Evolutionary conservation across 257 asterid species (phyloP).

Genomic region (Solanum chiquidenum): DNA sequence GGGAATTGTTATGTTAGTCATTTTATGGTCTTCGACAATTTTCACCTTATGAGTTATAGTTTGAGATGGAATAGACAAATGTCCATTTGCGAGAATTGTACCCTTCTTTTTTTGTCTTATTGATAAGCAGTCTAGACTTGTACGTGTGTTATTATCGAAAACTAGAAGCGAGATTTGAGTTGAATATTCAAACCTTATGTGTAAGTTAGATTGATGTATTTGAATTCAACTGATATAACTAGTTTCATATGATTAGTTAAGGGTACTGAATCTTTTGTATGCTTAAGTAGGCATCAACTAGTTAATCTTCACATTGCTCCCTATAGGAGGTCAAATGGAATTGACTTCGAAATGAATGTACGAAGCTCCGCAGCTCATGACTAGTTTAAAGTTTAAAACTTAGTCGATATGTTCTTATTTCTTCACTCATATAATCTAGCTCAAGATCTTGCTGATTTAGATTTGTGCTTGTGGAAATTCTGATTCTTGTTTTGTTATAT

Average conservation of each 20-base stretch:
- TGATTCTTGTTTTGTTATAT: slow-evolving; percentile 3
- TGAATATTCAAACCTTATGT: neutral
- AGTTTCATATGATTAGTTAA: neutral
- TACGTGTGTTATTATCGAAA: neutral
- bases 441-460: neutral
- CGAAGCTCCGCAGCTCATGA: neutral
- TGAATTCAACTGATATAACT: neutral
- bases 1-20: neutral
- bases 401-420: neutral
- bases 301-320: neutral
- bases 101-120: neutral
- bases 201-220: neutral
- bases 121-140: neutral
- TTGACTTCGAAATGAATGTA: neutral
- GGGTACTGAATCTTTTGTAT: neutral
- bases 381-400: neutral
- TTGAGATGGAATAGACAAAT: neutral
- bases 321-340: neutral
- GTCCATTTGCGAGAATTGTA: neutral
- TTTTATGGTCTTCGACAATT: neutral
- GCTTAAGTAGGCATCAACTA: neutral
- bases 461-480: neutral
- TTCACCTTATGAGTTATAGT: neutral
- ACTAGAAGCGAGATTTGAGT: neutral
- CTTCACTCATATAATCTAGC: neutral